Conservation (phyloP, 192 early-diverging fungal species). For the Dimargaris xerosporica region DNA sequence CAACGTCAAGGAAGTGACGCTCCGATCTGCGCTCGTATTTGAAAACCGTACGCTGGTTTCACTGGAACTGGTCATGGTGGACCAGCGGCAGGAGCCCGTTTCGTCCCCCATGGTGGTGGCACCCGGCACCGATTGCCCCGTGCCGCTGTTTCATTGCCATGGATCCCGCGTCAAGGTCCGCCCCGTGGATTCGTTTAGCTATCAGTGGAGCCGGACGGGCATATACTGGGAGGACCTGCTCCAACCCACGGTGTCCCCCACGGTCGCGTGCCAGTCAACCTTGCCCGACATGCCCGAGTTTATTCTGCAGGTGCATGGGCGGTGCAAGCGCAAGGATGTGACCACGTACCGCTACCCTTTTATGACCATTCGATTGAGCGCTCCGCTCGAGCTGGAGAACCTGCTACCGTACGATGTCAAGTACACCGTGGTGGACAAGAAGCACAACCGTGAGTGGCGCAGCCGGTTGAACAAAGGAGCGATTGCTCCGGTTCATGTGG, state of each 20-base stretch:
- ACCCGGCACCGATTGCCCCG: conserved; percentile 68
- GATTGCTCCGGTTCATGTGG: conserved; percentile 57
- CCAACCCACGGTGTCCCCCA: conserved; percentile 22
- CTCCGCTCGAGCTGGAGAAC: conserved; percentile 85
- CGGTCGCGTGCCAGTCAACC: conserved; percentile 34
- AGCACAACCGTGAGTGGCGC: conserved; percentile 46
- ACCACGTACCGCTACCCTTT: conserved; percentile 52
- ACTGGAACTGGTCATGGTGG: conserved; percentile 67
- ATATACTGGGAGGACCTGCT: conserved; percentile 74
- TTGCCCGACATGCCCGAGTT: conserved; percentile 31
- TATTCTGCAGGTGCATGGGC: conserved; percentile 51
- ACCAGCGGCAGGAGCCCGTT: conserved; percentile 40
- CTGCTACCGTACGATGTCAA: conserved; percentile 77
- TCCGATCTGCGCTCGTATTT: conserved; percentile 69
- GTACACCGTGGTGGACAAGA: conserved; percentile 65
- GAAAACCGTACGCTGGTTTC: conserved; percentile 66
- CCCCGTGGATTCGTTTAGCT: conserved; percentile 66
- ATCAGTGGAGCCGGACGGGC: conserved; percentile 64
- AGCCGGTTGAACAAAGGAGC: conserved; percentile 53
- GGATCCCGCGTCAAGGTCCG: conserved; percentile 60
- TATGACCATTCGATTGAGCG: conserved; percentile 56
- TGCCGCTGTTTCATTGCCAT: conserved; percentile 79
- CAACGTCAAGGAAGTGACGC: conserved; percentile 83
- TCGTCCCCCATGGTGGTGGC: conserved; percentile 19
- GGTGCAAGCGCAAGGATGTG: conserved; percentile 25